A percentile compares a stretch with the other conserved stretches of the same genome.
phyloP scores from a whole-genome alignment of 768 basidiomycete genomes.

The Lentinula sp. region DNA sequence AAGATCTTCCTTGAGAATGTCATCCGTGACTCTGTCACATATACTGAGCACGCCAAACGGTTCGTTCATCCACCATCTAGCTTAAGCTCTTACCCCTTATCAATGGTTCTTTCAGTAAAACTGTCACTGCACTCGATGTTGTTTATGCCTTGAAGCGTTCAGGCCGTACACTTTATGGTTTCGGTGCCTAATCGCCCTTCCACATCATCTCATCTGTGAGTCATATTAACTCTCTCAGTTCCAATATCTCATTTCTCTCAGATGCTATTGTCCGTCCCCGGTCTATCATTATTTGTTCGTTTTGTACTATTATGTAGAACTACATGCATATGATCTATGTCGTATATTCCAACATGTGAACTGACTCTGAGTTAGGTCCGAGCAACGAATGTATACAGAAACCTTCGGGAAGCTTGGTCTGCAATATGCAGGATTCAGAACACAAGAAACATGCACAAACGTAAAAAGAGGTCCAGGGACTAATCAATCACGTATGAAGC shows the following conservation, averaged over 20 bases:
- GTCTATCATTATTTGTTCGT: conserved; percentile 1
- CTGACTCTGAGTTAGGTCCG: too few relatives aligned
- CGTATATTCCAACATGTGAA: too few relatives aligned
- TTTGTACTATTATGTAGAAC: not conserved
- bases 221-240: not conserved
- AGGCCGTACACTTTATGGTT: conserved; percentile 64
- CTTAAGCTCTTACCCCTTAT: not conserved
- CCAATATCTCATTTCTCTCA: not conserved
- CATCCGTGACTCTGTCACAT: conserved; percentile 45
- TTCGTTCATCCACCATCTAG: not conserved
- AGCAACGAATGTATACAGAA: too few relatives aligned
- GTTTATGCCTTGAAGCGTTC: conserved; percentile 22
- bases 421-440: too few relatives aligned
- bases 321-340: not conserved
- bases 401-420: too few relatives aligned
- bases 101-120: conserved; percentile 30
- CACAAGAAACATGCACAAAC: too few relatives aligned
- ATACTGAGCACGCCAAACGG: conserved; percentile 57
- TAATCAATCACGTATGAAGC: too few relatives aligned
- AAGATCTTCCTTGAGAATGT: conserved; percentile 38
- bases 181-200: conserved; percentile 41
- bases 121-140: conserved; percentile 24
- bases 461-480: too few relatives aligned
- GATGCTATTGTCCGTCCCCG: not conserved
- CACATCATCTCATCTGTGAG: not conserved